These are phyloP conservation scores for Colletotrichum liriopes DNA, from an alignment of 2,329 filamentous ascomycete genomes.

Conservation along the genomic window DNA sequence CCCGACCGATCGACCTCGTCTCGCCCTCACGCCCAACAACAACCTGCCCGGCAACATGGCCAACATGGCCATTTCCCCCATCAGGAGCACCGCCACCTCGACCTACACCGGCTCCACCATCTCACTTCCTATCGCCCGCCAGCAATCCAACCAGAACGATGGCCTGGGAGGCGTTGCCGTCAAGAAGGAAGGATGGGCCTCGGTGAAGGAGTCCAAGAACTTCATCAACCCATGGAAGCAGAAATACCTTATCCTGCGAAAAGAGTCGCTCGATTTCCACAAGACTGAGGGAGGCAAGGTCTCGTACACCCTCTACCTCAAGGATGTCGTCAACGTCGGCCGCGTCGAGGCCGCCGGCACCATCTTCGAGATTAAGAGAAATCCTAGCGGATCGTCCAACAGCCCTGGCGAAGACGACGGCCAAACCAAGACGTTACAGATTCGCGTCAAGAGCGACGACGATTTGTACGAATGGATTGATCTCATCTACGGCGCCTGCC, in stretches of 20 bases:
- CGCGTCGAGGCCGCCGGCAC: slow-evolving; percentile 92
- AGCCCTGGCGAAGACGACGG: slow-evolving; percentile 86
- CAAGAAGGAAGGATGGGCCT: slow-evolving; percentile 86
- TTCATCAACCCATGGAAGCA: slow-evolving; percentile 91
- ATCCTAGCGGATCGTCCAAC: slow-evolving; percentile 76
- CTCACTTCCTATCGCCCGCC: slow-evolving; percentile 77
- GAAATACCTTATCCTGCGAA: slow-evolving; percentile 91
- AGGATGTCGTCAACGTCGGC: slow-evolving; percentile 90
- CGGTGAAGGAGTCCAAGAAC: slow-evolving; percentile 91
- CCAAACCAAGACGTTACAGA: slow-evolving; percentile 86
- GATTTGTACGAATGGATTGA: slow-evolving; percentile 99
- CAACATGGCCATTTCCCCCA: slow-evolving; percentile 82
- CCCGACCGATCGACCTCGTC: slow-evolving; percentile 85
- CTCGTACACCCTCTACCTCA: slow-evolving; percentile 86
- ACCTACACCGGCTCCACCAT: slow-evolving; percentile 82
- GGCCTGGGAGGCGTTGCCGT: slow-evolving; percentile 79
- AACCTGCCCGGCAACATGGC: slow-evolving; percentile 84
- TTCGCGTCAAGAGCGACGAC: slow-evolving; percentile 94
- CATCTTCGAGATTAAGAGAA: slow-evolving; percentile 93
- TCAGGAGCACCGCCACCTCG: slow-evolving; percentile 75
- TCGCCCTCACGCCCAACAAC: slow-evolving; percentile 83
- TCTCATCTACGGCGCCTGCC: slow-evolving; percentile 95
- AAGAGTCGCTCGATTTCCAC: slow-evolving; percentile 94
- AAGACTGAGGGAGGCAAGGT: slow-evolving; percentile 92
- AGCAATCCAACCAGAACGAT: slow-evolving; percentile 71